Evolutionary conservation across 2,329 filamentous ascomycete species (phyloP), one percentile per base, ranked within the genome.

Genomic region (Thelonectria rubi): DNA sequence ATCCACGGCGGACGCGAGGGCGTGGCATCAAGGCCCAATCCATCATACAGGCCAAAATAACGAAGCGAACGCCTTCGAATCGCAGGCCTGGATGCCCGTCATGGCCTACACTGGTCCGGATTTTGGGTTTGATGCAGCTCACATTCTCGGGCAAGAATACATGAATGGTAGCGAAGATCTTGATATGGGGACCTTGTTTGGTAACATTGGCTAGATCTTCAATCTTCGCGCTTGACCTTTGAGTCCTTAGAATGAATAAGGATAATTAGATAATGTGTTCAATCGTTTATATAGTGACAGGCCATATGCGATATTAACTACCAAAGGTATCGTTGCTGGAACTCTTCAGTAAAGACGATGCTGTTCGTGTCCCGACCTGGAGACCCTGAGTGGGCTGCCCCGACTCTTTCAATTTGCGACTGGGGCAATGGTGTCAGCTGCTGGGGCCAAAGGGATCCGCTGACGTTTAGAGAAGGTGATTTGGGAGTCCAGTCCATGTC

Each of bases 31-130:
- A 14, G 50, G 50, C 5, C 32, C 43, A 6, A 5, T 48, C 6
- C 53, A 40, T 8, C 14, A 32, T 20, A 34, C 20, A 20, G 3
- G n/a, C 39, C 24, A 37, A 40, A 12, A 15, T 9, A 15, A 32
- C 11, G 53, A 42, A 21, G 20, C 21, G 2, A 30, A 30, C 17
- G 12, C 17, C 34, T 24, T 55, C 20, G 39, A 51, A 20, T 17
- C 37, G 9, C 55, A 50, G 14, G 51, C 54, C 20, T 58, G 49
- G 49, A 34, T 32, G 21, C 51, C 55, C 3, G 43, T 62, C 15
- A 42, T 58, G 18, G 42, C 58, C n/a, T 62, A 62, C 24, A 62
- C 46, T 11, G 59, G 59, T 0, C 59, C 59, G 5, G 59, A 62
- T 20, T 62, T 62, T 40, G 59, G 59, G 8, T 62, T 62, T 12